Conservation (phyloP, 208 protist species). For the Leishmania tarentolae region DNA sequence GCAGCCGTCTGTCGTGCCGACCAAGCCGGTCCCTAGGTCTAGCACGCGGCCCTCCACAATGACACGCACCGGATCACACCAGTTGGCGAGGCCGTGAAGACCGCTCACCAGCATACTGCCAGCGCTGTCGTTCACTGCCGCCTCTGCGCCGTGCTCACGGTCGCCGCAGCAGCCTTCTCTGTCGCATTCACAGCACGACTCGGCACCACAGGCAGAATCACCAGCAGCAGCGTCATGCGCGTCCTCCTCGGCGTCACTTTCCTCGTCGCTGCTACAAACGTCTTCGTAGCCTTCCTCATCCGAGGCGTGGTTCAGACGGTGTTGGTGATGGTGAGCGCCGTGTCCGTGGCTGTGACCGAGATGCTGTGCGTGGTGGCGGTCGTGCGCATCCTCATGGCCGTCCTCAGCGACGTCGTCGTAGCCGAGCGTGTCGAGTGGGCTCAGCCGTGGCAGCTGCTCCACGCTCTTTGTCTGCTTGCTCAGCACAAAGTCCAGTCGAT, state of each 20-base stretch:
- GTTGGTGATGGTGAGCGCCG: constrained; percentile 7
- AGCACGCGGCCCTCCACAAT: constrained; percentile 73
- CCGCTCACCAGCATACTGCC: constrained; percentile 40
- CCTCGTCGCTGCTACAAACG: background rate
- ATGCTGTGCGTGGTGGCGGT: constrained; percentile 15
- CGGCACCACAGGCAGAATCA: background rate
- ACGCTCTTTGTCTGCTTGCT: constrained; percentile 74
- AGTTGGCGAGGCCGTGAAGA: constrained; percentile 51
- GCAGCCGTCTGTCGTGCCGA: constrained; percentile 77
- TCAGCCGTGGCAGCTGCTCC: constrained; percentile 63
- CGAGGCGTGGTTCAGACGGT: constrained; percentile 11
- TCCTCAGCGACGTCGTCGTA: constrained; percentile 37
- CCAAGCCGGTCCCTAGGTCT: constrained; percentile 34
- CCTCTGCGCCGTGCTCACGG: constrained; percentile 20
- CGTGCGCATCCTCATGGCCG: constrained; percentile 18
- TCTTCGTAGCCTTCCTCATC: constrained; percentile 26
- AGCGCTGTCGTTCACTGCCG: background rate
- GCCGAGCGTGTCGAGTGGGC: constrained; percentile 62
- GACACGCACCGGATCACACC: constrained; percentile 48
- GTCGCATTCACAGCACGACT: constrained; percentile 11
- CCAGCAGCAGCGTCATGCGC: background rate
- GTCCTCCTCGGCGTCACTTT: background rate
- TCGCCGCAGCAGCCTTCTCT: constrained; percentile 13
- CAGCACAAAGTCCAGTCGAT: constrained; percentile 81
- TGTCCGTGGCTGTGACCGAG: constrained; percentile 16